phyloP scores from a whole-genome alignment of 2,329 filamentous ascomycete species.

The Geosmithia flava region DNA sequence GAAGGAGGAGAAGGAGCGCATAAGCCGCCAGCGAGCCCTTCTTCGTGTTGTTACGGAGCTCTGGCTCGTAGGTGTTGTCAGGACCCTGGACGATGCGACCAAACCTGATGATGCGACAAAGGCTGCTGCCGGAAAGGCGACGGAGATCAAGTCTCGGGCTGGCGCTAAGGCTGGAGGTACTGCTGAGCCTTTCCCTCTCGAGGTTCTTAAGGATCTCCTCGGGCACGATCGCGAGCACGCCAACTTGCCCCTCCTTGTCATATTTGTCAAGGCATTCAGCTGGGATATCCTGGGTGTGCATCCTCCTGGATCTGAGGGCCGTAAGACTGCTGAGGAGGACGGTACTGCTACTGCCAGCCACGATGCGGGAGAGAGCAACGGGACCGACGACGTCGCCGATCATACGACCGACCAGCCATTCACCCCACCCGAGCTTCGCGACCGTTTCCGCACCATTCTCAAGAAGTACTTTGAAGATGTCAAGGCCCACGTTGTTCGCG shows the following conservation, averaged over 20 bases:
- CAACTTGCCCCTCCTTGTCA: slow-evolving; percentile 81
- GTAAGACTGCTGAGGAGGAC: slow-evolving; percentile 75
- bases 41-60: slow-evolving; percentile 87
- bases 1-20: slow-evolving; percentile 88
- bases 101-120: slow-evolving; percentile 52
- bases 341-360: slow-evolving; percentile 43
- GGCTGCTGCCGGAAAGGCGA: slow-evolving; percentile 49
- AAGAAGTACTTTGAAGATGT: slow-evolving; percentile 88
- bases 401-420: slow-evolving; percentile 57
- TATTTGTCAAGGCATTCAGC: slow-evolving; percentile 91
- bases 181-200: slow-evolving; percentile 85
- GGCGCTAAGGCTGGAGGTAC: slow-evolving; percentile 48
- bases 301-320: slow-evolving; percentile 57
- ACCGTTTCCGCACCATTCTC: slow-evolving; percentile 77
- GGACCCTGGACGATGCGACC: slow-evolving; percentile 60
- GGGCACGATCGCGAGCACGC: slow-evolving; percentile 86
- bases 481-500: slow-evolving; percentile 74
- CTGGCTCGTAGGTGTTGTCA: slow-evolving; percentile 83
- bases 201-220: slow-evolving; percentile 93
- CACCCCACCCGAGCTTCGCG: slow-evolving; percentile 62
- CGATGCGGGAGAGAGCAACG: slow-evolving; percentile 25
- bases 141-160: slow-evolving; percentile 43
- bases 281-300: slow-evolving; percentile 90
- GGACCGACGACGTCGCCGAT: slow-evolving; percentile 9
- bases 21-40: slow-evolving; percentile 74